phyloP scores from a whole-genome alignment of 1,139 yeast genomes.

The Chernovozyma aurita region DNA sequence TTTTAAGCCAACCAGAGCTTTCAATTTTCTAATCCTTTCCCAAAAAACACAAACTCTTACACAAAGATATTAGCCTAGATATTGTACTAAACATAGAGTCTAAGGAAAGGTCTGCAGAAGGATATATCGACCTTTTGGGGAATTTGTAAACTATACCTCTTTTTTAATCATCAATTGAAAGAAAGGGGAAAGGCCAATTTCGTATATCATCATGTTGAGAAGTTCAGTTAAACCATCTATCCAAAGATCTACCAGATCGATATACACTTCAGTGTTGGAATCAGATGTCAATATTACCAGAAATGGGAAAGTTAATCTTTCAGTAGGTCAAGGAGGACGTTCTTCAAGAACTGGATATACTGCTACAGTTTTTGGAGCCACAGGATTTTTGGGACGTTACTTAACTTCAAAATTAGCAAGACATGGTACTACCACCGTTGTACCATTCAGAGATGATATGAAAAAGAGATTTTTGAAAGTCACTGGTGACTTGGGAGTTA shows the following conservation, averaged over 20 bases:
- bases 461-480: conserved; percentile 77
- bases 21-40: conserved; percentile 12
- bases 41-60: conserved; percentile 2
- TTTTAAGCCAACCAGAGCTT: conserved; percentile 21
- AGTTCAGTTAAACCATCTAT: conserved; percentile 15
- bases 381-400: conserved; percentile 76
- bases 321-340: conserved; percentile 76
- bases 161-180: too few species aligned
- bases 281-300: conserved; percentile 72
- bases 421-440: conserved; percentile 75
- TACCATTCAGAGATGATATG: conserved; percentile 78
- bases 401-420: conserved; percentile 69
- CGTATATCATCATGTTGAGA: conserved; percentile 26
- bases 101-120: too few species aligned
- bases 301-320: conserved; percentile 66
- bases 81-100: too few species aligned
- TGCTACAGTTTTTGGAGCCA: conserved; percentile 84
- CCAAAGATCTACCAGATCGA: conserved; percentile 19
- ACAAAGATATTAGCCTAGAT: too few species aligned
- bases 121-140: too few species aligned
- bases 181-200: too few species aligned
- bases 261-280: conserved; percentile 42
- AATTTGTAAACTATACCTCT: too few species aligned
- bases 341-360: conserved; percentile 90
- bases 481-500: conserved; percentile 84